Percentiles rank a stretch among this genome's conserved stretches.
phyloP scores from a whole-genome alignment of 2,329 filamentous ascomycete species.

The Venturia effusa region DNA sequence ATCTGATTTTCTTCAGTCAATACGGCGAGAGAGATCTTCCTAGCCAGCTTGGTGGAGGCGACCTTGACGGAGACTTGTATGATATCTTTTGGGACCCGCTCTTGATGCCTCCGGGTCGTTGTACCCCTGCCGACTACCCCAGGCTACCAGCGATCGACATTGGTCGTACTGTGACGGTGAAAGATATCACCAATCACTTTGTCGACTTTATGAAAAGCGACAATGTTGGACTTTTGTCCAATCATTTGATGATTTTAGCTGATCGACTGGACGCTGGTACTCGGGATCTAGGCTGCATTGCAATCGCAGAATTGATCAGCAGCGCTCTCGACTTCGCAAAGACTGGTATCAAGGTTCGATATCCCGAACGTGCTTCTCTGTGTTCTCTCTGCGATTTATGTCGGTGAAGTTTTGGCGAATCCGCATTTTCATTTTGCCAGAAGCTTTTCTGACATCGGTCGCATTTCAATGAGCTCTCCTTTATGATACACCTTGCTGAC shows the following conservation, averaged over 20 bases:
- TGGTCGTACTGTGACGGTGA: conserved; percentile 43
- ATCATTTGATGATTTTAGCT: conserved; percentile 51
- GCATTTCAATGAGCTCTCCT: background rate
- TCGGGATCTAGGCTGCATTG: conserved; percentile 37
- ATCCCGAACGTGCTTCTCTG: background rate
- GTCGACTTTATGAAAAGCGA: conserved; percentile 65
- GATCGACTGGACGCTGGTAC: conserved; percentile 47
- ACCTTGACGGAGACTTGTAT: conserved; percentile 75
- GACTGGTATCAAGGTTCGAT: conserved; percentile 48
- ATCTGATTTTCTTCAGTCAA: conserved; percentile 71
- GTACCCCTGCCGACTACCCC: conserved; percentile 58
- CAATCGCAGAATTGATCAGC: conserved; percentile 54
- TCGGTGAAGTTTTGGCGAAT: background rate
- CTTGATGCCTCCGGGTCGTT: conserved; percentile 30
- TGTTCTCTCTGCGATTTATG: background rate
- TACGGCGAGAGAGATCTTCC: conserved; percentile 63
- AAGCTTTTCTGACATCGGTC: conserved; percentile 16
- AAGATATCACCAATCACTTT: conserved; percentile 73
- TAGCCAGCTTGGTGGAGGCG: conserved; percentile 68
- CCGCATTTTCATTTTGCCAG: background rate
- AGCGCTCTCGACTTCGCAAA: conserved; percentile 62
- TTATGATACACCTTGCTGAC: background rate
- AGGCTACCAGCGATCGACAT: conserved; percentile 47
- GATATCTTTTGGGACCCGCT: conserved; percentile 63
- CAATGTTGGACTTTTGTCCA: conserved; percentile 55